These are phyloP conservation scores for Senna siamea DNA, from an alignment of 306 rosid genomes.

Conservation along the genomic window DNA sequence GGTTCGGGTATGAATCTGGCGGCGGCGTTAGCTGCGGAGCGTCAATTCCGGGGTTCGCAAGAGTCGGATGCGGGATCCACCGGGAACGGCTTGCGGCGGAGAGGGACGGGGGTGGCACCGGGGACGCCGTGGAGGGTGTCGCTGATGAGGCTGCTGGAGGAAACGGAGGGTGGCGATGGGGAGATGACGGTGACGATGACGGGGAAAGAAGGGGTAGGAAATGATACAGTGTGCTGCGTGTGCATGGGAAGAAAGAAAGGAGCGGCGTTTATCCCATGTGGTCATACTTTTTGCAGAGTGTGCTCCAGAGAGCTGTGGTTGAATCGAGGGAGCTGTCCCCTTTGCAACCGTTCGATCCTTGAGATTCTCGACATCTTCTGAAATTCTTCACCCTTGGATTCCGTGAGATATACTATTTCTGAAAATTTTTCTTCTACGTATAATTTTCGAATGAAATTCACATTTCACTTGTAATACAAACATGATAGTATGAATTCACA, in stretches of 20 bases:
- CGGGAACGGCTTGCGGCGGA: not conserved
- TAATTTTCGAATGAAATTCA: not conserved
- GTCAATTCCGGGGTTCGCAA: constrained; percentile 60
- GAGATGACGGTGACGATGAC: constrained; percentile 15
- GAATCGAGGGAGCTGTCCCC: constrained; percentile 92
- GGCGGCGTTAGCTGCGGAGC: constrained; percentile 89
- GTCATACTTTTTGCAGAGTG: constrained; percentile 95
- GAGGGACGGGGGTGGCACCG: constrained; percentile 27
- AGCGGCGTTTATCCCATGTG: constrained; percentile 96
- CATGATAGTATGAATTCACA: constrained; percentile 4
- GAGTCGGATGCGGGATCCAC: constrained; percentile 32
- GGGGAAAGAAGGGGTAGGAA: constrained; percentile 44
- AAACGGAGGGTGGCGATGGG: constrained; percentile 52
- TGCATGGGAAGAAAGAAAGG: constrained; percentile 91
- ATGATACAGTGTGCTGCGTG: constrained; percentile 90
- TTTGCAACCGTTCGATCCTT: constrained; percentile 87
- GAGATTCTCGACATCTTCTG: constrained; percentile 90
- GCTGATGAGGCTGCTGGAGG: constrained; percentile 81
- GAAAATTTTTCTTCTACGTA: not conserved
- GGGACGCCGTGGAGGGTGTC: constrained; percentile 83
- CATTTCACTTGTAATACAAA: constrained; percentile 22
- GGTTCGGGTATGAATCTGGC: constrained; percentile 85
- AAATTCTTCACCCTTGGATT: constrained; percentile 22
- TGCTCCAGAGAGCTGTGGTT: constrained; percentile 96
- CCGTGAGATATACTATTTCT: not conserved